These are phyloP conservation scores for Cordyceps javanica DNA, from an alignment of 2,329 filamentous ascomycete genomes.

Conservation along the genomic window DNA sequence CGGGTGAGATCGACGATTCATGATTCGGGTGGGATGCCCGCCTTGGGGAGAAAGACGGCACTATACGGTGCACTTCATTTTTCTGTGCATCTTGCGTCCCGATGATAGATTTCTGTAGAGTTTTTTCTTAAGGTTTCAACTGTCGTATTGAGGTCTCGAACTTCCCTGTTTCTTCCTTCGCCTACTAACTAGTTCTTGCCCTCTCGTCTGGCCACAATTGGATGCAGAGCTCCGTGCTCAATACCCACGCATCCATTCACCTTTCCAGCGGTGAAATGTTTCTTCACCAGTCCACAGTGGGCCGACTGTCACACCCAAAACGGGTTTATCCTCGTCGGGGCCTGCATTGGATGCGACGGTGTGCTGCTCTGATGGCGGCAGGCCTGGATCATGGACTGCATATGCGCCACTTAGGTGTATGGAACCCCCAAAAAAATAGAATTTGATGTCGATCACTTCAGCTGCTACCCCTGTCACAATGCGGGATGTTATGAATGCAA, in stretches of 20 bases:
- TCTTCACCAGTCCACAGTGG: neutral
- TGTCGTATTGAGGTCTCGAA: no score
- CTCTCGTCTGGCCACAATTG: no score
- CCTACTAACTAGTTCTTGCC: no score
- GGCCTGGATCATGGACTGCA: neutral
- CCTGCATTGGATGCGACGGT: neutral
- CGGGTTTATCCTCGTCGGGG: conserved; percentile 13
- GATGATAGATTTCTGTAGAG: no score
- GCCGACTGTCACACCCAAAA: conserved; percentile 4
- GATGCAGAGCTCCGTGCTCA: neutral
- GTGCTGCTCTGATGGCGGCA: neutral
- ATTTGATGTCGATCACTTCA: neutral
- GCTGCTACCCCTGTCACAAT: neutral
- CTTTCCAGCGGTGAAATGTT: neutral
- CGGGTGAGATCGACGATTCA: no score
- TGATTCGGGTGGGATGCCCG: no score
- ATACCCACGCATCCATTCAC: neutral
- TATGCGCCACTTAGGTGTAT: neutral
- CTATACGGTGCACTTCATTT: no score
- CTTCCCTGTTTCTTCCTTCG: no score
- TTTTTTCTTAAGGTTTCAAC: no score
- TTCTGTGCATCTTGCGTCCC: no score
- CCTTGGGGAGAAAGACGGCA: no score
- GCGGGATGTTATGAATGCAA: neutral
- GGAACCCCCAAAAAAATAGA: neutral